Evolutionary conservation across 1,139 yeast species (phyloP).

Genomic region (Kurtzmaniella quercitrusa): DNA sequence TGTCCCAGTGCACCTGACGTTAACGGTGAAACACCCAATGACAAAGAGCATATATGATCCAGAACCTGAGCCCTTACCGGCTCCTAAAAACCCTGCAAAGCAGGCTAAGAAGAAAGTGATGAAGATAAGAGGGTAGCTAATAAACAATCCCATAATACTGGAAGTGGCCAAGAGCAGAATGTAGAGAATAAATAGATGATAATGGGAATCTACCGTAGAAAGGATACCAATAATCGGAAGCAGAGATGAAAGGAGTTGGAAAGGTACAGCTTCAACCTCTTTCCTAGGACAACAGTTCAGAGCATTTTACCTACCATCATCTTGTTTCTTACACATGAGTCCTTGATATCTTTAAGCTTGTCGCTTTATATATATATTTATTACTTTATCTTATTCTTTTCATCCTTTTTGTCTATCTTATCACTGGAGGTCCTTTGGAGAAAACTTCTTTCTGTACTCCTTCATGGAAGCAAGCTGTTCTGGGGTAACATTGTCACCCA

Average conservation of each 20-base stretch:
- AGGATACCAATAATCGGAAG: no score
- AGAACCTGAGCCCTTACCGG: conserved; percentile 39
- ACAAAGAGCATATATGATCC: conserved; percentile 67
- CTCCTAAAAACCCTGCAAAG: conserved; percentile 29
- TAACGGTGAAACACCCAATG: conserved; percentile 80
- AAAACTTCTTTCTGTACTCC: conserved; percentile 53
- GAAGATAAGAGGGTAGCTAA: conserved; percentile 38
- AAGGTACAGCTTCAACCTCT: no score
- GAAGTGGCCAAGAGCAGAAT: neutral
- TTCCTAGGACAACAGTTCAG: no score
- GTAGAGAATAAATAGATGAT: neutral
- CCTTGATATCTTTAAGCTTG: no score
- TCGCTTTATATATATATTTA: neutral
- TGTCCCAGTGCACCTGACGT: conserved; percentile 79
- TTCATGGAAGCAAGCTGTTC: conserved; percentile 54
- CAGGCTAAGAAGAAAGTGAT: conserved; percentile 50
- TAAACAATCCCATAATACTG: neutral
- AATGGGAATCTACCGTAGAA: no score
- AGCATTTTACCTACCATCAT: no score
- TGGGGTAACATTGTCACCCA: conserved; percentile 49
- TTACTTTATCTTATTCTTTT: neutral
- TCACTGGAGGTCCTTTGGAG: conserved; percentile 27
- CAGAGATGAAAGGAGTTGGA: no score
- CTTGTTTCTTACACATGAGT: no score
- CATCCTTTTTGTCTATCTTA: neutral